These are phyloP conservation scores for Hypoxylon sp. DNA, from an alignment of 2,329 filamentous ascomycete species.

Conservation along the genomic window DNA sequence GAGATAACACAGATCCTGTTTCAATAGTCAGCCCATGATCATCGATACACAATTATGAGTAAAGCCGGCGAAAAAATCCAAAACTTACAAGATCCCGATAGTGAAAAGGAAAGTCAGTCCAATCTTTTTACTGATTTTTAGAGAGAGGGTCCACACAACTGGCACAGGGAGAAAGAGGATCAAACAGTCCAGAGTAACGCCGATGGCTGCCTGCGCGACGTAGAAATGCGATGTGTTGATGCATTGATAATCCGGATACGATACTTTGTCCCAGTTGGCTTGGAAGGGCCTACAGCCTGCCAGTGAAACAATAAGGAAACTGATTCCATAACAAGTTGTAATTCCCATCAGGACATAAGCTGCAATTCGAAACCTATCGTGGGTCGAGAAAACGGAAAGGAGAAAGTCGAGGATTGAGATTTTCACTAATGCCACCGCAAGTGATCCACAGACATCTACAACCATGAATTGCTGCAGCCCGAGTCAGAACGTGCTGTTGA, in stretches of 20 bases:
- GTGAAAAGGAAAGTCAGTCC: slow-evolving; percentile 13
- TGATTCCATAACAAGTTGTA: slow-evolving; percentile 16
- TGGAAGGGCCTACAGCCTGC: slow-evolving; percentile 24
- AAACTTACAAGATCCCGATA: slow-evolving; percentile 13
- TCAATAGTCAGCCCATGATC: not conserved
- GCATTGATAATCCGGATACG: slow-evolving; percentile 21
- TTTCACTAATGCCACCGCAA: slow-evolving; percentile 30
- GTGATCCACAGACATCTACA: slow-evolving; percentile 20
- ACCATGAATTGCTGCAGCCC: slow-evolving; percentile 12
- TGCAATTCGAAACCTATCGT: slow-evolving; percentile 22
- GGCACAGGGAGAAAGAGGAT: slow-evolving; percentile 17
- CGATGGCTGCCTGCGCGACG: slow-evolving; percentile 26
- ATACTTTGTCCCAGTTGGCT: slow-evolving; percentile 32
- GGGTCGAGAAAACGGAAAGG: slow-evolving; percentile 24
- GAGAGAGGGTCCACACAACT: slow-evolving; percentile 11
- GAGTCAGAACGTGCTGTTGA: not conserved
- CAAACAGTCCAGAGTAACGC: slow-evolving; percentile 15
- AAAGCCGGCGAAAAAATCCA: not conserved
- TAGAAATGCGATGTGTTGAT: slow-evolving; percentile 32
- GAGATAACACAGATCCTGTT: slow-evolving; percentile 30
- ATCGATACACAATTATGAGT: not conserved
- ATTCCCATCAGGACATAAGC: slow-evolving; percentile 12
- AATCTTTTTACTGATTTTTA: slow-evolving; percentile 18
- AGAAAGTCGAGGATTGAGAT: slow-evolving; percentile 32
- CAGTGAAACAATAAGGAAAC: slow-evolving; percentile 22